Conservation (phyloP, 768 basidiomycete genomes). For the Kwoniella dejecticola region DNA sequence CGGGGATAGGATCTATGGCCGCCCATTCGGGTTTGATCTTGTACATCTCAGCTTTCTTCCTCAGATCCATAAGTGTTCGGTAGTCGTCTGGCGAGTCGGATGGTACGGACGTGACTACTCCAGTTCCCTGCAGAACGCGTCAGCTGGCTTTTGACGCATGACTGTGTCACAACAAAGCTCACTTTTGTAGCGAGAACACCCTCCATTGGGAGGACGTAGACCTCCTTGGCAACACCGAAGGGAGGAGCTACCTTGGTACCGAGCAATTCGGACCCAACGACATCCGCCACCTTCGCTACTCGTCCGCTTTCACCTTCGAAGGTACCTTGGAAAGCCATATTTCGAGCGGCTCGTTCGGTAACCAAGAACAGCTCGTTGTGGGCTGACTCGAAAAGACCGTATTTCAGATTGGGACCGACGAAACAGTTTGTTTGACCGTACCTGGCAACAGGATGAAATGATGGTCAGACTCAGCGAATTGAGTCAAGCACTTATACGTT, state of each 20-base stretch:
- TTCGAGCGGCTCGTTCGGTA: conserved; percentile 87
- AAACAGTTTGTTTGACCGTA: conserved; percentile 99
- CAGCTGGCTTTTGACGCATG: background rate
- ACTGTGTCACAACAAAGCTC: conserved; percentile 13
- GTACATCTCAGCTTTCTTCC: conserved; percentile 96
- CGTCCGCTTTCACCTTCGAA: conserved; percentile 70
- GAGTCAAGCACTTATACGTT: too few relatives aligned
- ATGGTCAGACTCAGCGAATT: too few relatives aligned
- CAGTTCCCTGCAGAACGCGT: conserved; percentile 72
- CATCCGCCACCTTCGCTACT: conserved; percentile 70
- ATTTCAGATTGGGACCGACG: conserved; percentile 85
- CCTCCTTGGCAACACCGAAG: conserved; percentile 75
- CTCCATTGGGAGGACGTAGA: conserved; percentile 99
- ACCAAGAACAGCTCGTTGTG: conserved; percentile 77
- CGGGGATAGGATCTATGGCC: conserved; percentile 78
- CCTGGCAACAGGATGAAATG: too few relatives aligned
- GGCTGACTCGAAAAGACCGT: conserved; percentile 80
- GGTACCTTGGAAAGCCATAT: conserved; percentile 94
- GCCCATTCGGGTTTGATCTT: conserved; percentile 89
- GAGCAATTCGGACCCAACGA: conserved; percentile 76
- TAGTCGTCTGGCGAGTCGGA: conserved; percentile 99
- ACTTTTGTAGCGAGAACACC: conserved; percentile 92
- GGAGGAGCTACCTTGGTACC: conserved; percentile 91
- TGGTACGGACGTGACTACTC: conserved; percentile 95
- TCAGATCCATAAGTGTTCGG: conserved; percentile 81